Base-by-base conservation (phyloP, 1,284 basidiomycete genomes). In the Fomitopsis betulina region DNA sequence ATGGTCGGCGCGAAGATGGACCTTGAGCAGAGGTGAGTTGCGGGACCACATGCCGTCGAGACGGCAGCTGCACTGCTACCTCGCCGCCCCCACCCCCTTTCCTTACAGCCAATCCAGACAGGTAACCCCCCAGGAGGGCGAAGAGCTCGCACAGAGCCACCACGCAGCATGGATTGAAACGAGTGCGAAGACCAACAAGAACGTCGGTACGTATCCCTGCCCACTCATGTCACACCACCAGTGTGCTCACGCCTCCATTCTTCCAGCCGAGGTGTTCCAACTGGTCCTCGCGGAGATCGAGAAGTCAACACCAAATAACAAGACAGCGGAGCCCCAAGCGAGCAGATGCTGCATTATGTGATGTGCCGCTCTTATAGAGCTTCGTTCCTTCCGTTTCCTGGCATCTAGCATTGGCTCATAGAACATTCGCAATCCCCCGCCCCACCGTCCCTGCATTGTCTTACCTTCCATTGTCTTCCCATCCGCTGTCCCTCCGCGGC, bases 1-100 rank as follows among this genome's bases (percentile, higher is more conserved):
- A 87, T 99, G 63, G 96, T 98, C 25, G 96, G 96, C 15, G 92
- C 97, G 67, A 99, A 99, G 83, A 83, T 82, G 58, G 96, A 99
- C 78, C 75, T 99, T 71, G 81, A 76, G 68, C 80, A 70, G 72
- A 90, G 80, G 89, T 93, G 72, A 71, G 79, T 74, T 65, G 65
- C 35, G 25, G 21, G 33, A 47, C 42, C 23, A 53, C 55, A 12
- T 54, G 30, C 53, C 25, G 63, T 45, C 43, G 50, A 50, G 47
- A 40, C 49, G 38, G 49, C 65, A 56, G 55, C 19, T 32, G 58
- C n/a, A 53, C 54, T 33, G 57, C 54, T 49, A 27, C 45, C 33
- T 52, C 30, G 43, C 62, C 60, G 55, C 66, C 66, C 64, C 64
- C 65, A 50, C 57, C 56, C 40, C 66, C 65, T 68, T 66, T 60